Conservation (phyloP, 768 basidiomycete species). For the Glaciozyma martinii region DNA sequence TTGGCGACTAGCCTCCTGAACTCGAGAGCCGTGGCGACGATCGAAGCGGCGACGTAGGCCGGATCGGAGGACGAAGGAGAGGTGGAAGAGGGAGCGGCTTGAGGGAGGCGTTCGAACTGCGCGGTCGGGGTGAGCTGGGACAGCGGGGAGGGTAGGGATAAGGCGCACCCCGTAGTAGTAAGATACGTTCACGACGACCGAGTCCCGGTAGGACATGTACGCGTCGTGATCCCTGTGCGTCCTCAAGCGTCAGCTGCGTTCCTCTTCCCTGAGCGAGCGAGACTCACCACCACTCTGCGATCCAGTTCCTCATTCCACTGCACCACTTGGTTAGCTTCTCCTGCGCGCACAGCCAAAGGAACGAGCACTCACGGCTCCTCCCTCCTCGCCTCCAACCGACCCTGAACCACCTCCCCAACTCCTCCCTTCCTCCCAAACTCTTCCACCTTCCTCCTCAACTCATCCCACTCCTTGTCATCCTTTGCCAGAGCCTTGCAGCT, state of each 20-base stretch:
- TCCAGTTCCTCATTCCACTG: conserved; percentile 54
- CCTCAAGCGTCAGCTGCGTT: too few relatives aligned
- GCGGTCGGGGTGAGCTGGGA: conserved; percentile 26
- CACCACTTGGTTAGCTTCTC: not conserved
- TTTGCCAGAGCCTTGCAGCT: conserved; percentile 67
- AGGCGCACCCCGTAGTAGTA: conserved; percentile 64
- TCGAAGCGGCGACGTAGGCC: conserved; percentile 64
- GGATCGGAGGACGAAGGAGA: conserved; percentile 38
- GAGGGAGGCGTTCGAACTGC: conserved; percentile 27
- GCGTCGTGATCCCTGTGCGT: conserved; percentile 68
- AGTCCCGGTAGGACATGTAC: conserved; percentile 53
- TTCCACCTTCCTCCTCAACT: conserved; percentile 7
- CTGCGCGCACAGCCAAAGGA: not conserved
- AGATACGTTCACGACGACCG: conserved; percentile 83
- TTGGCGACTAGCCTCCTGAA: conserved; percentile 62
- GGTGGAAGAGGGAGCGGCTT: conserved; percentile 1
- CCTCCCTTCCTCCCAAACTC: conserved; percentile 48
- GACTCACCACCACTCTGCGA: conserved; percentile 65
- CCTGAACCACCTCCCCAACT: conserved; percentile 60
- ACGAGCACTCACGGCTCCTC: conserved; percentile 38
- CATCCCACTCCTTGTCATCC: conserved; percentile 50
- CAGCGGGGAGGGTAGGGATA: conserved; percentile 34
- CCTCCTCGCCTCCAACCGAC: conserved; percentile 64
- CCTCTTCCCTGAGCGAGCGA: too few relatives aligned
- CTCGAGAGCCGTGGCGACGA: conserved; percentile 74